Evolutionary conservation across 495 filamentous ascomycete genomes (phyloP).

Genomic region (Neurospora sp.): DNA sequence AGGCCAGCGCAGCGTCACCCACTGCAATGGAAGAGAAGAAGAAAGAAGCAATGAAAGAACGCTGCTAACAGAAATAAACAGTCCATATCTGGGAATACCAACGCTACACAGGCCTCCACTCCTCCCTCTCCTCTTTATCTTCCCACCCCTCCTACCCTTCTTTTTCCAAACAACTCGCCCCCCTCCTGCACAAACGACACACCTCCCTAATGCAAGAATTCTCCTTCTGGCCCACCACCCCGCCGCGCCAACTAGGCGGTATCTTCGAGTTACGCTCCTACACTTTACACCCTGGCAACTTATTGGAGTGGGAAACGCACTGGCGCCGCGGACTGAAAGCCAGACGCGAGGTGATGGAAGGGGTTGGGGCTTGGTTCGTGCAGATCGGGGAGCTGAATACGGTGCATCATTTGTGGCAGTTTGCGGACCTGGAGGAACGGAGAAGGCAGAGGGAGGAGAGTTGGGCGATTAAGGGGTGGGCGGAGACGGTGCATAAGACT

Average conservation of each 20-base stretch:
- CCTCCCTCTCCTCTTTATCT: slow-evolving; percentile 75
- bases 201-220: slow-evolving; percentile 98
- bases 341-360: slow-evolving; percentile 92
- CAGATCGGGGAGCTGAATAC: slow-evolving; percentile 97
- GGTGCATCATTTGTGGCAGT: slow-evolving; percentile 98
- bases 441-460: slow-evolving; percentile 87
- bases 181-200: slow-evolving; percentile 69
- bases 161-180: slow-evolving; percentile 73
- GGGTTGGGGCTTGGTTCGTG: slow-evolving; percentile 96
- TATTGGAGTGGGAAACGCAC: slow-evolving; percentile 97
- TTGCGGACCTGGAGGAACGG: slow-evolving; percentile 89
- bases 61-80: slow-evolving; percentile 15
- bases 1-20: too few relatives aligned
- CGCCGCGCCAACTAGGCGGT: slow-evolving; percentile 81
- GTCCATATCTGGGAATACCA: slow-evolving; percentile 99
- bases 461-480: slow-evolving; percentile 93
- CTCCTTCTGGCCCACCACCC: slow-evolving; percentile 95
- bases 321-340: slow-evolving; percentile 91
- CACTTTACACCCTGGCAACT: slow-evolving; percentile 87
- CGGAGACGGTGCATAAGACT: slow-evolving; percentile 96
- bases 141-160: slow-evolving; percentile 67
- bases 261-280: slow-evolving; percentile 96
- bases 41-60: too few relatives aligned
- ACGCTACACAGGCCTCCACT: slow-evolving; percentile 90
- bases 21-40: too few relatives aligned